Evolutionary conservation across 2,329 filamentous ascomycete species (phyloP).

Genomic region (Exserohilum turcica): DNA sequence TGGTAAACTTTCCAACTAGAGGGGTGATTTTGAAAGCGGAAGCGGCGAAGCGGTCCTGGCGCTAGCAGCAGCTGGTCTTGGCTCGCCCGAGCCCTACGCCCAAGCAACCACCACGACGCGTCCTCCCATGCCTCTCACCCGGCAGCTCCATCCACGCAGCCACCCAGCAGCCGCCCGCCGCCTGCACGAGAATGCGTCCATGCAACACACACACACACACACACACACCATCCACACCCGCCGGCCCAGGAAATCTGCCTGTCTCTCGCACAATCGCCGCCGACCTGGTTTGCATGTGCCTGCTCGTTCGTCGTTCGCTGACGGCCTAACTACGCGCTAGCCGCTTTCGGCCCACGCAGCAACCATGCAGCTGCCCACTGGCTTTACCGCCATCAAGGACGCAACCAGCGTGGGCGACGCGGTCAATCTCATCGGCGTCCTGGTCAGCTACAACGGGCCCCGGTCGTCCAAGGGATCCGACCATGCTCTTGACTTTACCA

Average conservation of each 20-base stretch:
- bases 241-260: neutral
- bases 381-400: conserved; percentile 56
- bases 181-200: neutral
- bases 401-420: conserved; percentile 27
- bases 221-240: neutral
- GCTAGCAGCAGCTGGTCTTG: conserved; percentile 24
- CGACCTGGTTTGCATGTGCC: neutral
- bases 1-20: conserved; percentile 37
- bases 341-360: conserved; percentile 17
- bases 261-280: neutral
- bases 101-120: conserved; percentile 21
- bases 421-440: conserved; percentile 71
- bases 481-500: conserved; percentile 46
- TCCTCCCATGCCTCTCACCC: neutral
- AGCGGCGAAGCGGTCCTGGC: conserved; percentile 36
- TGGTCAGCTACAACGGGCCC: conserved; percentile 65
- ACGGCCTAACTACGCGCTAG: conserved; percentile 15
- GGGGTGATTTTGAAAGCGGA: conserved; percentile 43
- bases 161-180: neutral
- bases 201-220: neutral
- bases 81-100: conserved; percentile 20
- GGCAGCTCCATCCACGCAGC: neutral
- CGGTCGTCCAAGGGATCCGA: conserved; percentile 61
- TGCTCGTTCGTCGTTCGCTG: conserved; percentile 3
- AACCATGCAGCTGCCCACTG: conserved; percentile 28